Evolutionary conservation across 371 early-diverging fungal species (phyloP).

Genomic region (Catenaria anguillulae): DNA sequence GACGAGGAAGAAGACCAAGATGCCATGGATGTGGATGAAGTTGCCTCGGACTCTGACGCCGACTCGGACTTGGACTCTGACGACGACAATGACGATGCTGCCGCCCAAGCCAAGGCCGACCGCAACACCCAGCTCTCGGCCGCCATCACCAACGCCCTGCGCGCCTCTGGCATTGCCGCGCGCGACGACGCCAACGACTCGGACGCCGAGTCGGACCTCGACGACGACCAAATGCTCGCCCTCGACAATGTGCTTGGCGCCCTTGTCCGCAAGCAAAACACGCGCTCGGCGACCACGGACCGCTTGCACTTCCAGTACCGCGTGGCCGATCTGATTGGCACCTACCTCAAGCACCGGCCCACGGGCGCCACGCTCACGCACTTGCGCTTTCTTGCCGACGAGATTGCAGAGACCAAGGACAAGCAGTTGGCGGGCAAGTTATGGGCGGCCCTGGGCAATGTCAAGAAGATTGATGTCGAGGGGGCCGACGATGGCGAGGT

Average conservation of each 20-base stretch:
- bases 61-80: background rate
- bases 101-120: background rate
- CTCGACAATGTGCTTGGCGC: background rate
- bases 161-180: background rate
- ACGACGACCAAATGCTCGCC: background rate
- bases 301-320: slow-evolving; percentile 3
- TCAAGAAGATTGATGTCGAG: background rate
- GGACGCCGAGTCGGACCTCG: background rate
- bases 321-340: background rate
- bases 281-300: background rate
- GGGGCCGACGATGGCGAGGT: background rate
- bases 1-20: background rate
- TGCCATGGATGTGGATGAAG: background rate
- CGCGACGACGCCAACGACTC: background rate
- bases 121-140: background rate
- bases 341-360: background rate
- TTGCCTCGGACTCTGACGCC: background rate
- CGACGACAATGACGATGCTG: background rate
- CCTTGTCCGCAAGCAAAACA: background rate
- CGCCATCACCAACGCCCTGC: background rate
- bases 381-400: background rate
- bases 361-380: background rate
- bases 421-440: background rate
- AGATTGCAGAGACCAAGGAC: background rate
- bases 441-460: background rate